Base-by-base conservation (phyloP, 1,284 basidiomycete genomes). In the Coniophora puteana region DNA sequence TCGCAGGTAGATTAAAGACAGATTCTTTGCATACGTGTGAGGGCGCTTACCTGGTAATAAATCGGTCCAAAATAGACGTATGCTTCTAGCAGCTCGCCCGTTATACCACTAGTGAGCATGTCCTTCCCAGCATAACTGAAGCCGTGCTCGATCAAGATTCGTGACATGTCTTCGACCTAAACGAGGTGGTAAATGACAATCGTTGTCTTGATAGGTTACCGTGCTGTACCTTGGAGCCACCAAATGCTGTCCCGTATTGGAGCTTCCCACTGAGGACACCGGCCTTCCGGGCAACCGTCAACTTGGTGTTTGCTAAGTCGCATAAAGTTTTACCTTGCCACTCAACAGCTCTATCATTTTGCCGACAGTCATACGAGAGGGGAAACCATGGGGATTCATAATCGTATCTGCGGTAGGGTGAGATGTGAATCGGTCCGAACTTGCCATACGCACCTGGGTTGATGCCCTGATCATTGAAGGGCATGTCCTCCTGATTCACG, bases 341-440 rank as follows among this genome's bases (percentile, higher is more conserved):
- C 93, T 89, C 16, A 99, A 70, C 18, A 98, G 73, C 66, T 99
- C 96, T 44, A 99, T 96, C 96, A 99, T 99, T 71, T 99, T 99
- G 34, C 96, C 96, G 28, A 99, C 96, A 24, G 96, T 98, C 95
- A 99, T 99, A 41, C 96, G 92, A 43, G 93, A 96, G 2, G 96
- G 96, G 76, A 99, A 99, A 57, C 96, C 96, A 66, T 99, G 96
- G 3, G 96, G 96, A 63, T 99, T 99, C 95, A 99, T 99, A 69
- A 99, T 98, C 16, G 95, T 92, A 66, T 99, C 96, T 83, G 67
- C 40, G 29, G 27, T 11, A 30, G 27, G 6, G 30, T 33, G 40
- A 55, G 47, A n/a, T n/a, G n/a, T 11, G 12, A 13, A 16, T 29
- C 17, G 27, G 16, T n/a, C 20, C 18, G 7, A 40, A 25, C n/a